A percentile compares a stretch with the other conserved stretches of the same genome.
These are phyloP conservation scores for Erysiphe pisi DNA, from an alignment of 2,329 filamentous ascomycete species.

Conservation along the genomic window DNA sequence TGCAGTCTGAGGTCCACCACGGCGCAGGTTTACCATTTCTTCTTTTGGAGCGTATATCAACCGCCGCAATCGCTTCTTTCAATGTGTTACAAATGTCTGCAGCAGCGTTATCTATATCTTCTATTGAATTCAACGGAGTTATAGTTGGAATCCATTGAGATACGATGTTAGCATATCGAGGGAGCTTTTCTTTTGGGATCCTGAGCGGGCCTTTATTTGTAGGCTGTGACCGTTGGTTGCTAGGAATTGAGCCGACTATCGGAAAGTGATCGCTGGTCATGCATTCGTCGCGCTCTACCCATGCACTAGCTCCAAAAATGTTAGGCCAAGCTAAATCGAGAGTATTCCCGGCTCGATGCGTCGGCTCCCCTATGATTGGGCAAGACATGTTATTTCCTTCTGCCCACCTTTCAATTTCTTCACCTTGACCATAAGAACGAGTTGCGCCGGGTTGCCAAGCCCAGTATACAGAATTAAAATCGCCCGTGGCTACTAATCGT, in stretches of 20 bases:
- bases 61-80: not conserved
- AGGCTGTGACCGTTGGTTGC: not conserved
- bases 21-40: not conserved
- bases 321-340: not conserved
- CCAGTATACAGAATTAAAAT: no score
- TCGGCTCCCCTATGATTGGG: not conserved
- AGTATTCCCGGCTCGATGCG: not conserved
- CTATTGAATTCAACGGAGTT: not conserved
- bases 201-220: not conserved
- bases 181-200: not conserved
- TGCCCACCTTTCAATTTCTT: no score
- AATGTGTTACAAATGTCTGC: not conserved
- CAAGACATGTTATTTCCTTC: not conserved
- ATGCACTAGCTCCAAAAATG: no score
- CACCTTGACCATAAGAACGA: no score
- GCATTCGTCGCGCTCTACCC: not conserved
- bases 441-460: no score
- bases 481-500: not conserved
- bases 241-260: not conserved
- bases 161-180: not conserved
- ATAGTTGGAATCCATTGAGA: not conserved
- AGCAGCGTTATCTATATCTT: not conserved
- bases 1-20: not conserved
- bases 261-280: slow-evolving; percentile 8
- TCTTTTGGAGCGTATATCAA: not conserved